Conservation (phyloP, 2,329 filamentous ascomycete species). For the Moelleriella libera region DNA sequence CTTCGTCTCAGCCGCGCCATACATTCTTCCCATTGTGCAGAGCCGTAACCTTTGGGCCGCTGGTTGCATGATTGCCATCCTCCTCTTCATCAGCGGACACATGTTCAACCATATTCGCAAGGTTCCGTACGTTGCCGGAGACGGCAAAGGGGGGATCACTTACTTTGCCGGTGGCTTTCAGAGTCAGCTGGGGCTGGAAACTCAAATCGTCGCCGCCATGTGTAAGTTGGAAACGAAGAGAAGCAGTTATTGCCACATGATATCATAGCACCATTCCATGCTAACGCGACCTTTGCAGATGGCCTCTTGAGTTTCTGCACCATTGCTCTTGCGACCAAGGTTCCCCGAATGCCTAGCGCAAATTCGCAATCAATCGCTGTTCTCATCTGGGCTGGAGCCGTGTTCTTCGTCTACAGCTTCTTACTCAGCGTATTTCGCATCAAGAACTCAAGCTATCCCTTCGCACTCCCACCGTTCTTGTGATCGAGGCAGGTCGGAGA, state of each 20-base stretch:
- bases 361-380: constrained; percentile 71
- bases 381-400: constrained; percentile 60
- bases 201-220: constrained; percentile 84
- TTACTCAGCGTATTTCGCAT: constrained; percentile 83
- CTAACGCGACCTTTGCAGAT: constrained; percentile 24
- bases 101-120: constrained; percentile 99
- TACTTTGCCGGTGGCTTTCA: constrained; percentile 91
- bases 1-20: constrained; percentile 58
- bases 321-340: constrained; percentile 83
- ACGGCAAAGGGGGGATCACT: constrained; percentile 71
- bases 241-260: background rate
- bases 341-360: constrained; percentile 70
- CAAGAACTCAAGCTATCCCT: constrained; percentile 93
- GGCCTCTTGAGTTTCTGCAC: constrained; percentile 76
- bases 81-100: constrained; percentile 89
- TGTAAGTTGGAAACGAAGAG: constrained; percentile 45
- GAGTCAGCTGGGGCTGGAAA: constrained; percentile 87
- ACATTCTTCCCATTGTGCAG: constrained; percentile 66
- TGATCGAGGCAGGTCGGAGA: constrained; percentile 13
- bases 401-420: constrained; percentile 85
- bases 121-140: constrained; percentile 78
- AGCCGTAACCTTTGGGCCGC: constrained; percentile 93
- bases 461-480: constrained; percentile 82
- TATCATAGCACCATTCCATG: background rate
- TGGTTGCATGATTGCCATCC: constrained; percentile 72